Base-by-base conservation (phyloP, 2,329 filamentous ascomycete species). In the Ophioceras dolichostomum region DNA sequence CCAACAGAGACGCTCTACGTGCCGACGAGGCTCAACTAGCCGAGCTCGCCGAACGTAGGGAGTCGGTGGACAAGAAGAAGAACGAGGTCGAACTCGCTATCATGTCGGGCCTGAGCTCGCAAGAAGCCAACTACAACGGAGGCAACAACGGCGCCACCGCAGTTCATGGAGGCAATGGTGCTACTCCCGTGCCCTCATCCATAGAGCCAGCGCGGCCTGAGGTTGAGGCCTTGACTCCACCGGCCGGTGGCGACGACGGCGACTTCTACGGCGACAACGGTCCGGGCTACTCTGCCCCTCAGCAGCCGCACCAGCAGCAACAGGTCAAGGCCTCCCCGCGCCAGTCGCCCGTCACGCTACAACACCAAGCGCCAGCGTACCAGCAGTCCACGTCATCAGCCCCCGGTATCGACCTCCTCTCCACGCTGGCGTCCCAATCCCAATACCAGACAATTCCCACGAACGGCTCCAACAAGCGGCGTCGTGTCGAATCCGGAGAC, bases 31-130 rank as follows among this genome's bases (percentile, higher is more conserved):
- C 67, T 4, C 68, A 80, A 26, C 64, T 77, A n/a, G 55, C 67
- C 6, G 71, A 82, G 13, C 59, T 96, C 16, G 61, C 67, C 4
- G 66, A 64, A n/a, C 77, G 80, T 39, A 85, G 82, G 47, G 59
- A 64, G 3, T 76, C 78, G 39, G 84, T 87, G 13, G 88, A 95
- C 48, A 64, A 68, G 14, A 88, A 85, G 60, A 94, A 93, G 58
- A 77, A 79, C 37, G 82, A 91, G 34, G 87, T 98, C 7, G 91
- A 98, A 57, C 76, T 89, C 46, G 80, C 76, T 34, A 96, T 98
- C 47, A 86, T 98, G 72, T 76, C 82, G 36, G 85, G 84, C 8
- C 70, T 94, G 17, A 68, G 59, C 43, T 20, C 29, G 18, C 35
- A 37, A 22, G n/a, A n/a, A n/a, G n/a, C n/a, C n/a, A n/a, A n/a